phyloP scores from a whole-genome alignment of 2,329 filamentous ascomycete species.

The Zasmidium cellare region DNA sequence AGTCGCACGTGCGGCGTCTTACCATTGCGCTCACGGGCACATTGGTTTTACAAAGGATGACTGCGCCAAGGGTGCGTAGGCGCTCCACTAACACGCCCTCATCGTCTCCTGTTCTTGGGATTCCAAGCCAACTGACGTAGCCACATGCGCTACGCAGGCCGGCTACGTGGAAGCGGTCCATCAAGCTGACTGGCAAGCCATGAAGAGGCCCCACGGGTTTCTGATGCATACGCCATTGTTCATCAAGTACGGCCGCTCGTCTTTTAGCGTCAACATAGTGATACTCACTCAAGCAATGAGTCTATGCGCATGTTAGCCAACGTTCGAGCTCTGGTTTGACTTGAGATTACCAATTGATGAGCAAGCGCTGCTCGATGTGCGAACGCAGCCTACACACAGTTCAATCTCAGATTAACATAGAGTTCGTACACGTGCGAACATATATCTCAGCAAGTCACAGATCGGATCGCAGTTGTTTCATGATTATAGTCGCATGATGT shows the following conservation, averaged over 20 bases:
- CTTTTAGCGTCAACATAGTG: background rate
- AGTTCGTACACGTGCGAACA: no score
- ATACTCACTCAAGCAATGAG: background rate
- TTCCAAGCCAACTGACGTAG: background rate
- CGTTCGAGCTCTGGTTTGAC: background rate
- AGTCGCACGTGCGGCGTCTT: background rate
- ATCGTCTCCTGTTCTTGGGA: background rate
- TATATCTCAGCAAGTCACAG: no score
- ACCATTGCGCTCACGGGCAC: background rate
- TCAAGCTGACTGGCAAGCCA: background rate
- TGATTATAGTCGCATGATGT: no score
- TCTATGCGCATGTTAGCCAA: background rate
- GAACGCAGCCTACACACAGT: constrained; percentile 3
- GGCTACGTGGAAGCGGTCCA: background rate
- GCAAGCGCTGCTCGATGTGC: constrained; percentile 11
- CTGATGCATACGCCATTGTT: background rate
- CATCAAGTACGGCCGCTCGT: background rate
- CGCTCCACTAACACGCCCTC: background rate
- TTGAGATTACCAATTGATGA: constrained; percentile 4
- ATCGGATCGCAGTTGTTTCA: no score
- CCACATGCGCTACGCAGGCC: background rate
- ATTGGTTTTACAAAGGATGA: background rate
- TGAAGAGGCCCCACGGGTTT: background rate
- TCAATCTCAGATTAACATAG: background rate
- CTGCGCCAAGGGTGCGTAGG: background rate